Evolutionary conservation across 768 basidiomycete species (phyloP), one percentile per base, ranked within the genome.

Genomic region (Phaffia australis): DNA sequence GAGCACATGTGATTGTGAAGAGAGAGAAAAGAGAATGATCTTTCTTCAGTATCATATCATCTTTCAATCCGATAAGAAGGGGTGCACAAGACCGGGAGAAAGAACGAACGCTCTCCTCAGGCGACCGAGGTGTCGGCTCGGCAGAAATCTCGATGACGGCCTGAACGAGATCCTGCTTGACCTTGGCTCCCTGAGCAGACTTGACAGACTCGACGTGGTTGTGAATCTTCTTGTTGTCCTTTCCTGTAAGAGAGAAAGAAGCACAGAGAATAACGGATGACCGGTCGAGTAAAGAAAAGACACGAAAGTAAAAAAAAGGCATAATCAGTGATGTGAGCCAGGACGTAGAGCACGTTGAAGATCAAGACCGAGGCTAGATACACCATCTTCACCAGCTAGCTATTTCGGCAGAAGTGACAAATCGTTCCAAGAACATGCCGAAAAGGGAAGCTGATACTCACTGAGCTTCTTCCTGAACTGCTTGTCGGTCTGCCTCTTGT

Each of bases 391-490:
- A 5, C 35, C 35, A 4, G 11, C 35, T 42, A 42, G 35, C 35
- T 11, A 42, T n/a, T n/a, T n/a, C n/a, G n/a, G n/a, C n/a, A n/a
- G n/a, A n/a, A n/a, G n/a, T n/a, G n/a, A n/a, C n/a, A n/a, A n/a
- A n/a, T n/a, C n/a, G n/a, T n/a, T n/a, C 27, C 48, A 46, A 27
- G 21, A 32, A 48, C 42, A 23, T 21, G 52, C 1, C 58, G 19
- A 27, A 8, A 1, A 25, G 27, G 25, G 29, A n/a, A 54, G 57
- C 60, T n/a, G 55, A 42, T 68, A 82, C 89, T 71, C 77, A 87
- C 92, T 84, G 66, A 98, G 82, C 75, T 83, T 85, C 79, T 84
- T 90, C 75, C 95, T 84, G 82, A 99, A 99, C 19, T 82, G 81
- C 52, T 80, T 77, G 74, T 95, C 90, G 75, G 87, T 89, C 73